Percentiles rank a stretch among this genome's conserved stretches.
Evolutionary conservation across 345 rosid species (phyloP).

Genomic region (Populus pruinosa): DNA sequence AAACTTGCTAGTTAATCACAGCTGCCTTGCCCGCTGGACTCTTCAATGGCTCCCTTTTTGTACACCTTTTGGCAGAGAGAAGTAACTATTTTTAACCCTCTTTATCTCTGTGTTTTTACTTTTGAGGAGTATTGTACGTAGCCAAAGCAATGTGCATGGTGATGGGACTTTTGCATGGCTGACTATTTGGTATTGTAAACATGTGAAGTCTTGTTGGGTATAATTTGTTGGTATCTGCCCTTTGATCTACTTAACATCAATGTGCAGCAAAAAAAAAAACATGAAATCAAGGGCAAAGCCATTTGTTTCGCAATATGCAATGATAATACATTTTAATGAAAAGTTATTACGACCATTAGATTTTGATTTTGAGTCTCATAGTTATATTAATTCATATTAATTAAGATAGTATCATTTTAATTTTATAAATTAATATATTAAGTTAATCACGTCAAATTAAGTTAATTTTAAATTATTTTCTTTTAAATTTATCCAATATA

Average conservation of each 20-base stretch:
- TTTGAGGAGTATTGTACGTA: neutral
- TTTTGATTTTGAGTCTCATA: too few species aligned
- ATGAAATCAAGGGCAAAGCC: too few species aligned
- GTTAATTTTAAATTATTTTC: fast-evolving
- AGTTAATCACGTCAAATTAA: too few species aligned
- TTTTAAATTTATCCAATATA: too few species aligned
- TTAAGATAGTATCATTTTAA: too few species aligned
- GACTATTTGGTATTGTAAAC: neutral
- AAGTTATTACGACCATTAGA: too few species aligned
- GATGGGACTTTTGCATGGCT: slow-evolving; percentile 17
- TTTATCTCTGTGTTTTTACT: neutral
- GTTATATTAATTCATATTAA: too few species aligned
- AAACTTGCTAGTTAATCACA: neutral
- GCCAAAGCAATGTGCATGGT: neutral
- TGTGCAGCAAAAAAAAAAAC: neutral
- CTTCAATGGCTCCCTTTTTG: neutral
- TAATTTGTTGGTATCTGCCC: neutral
- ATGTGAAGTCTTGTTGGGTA: neutral
- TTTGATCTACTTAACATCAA: neutral
- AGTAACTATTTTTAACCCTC: neutral
- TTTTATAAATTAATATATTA: too few species aligned
- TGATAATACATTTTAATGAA: too few species aligned
- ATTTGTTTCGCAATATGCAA: too few species aligned
- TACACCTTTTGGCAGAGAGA: neutral
- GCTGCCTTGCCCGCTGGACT: neutral